Conservation (phyloP, 164 flowering plant species). For the Aristolochia contorta region DNA sequence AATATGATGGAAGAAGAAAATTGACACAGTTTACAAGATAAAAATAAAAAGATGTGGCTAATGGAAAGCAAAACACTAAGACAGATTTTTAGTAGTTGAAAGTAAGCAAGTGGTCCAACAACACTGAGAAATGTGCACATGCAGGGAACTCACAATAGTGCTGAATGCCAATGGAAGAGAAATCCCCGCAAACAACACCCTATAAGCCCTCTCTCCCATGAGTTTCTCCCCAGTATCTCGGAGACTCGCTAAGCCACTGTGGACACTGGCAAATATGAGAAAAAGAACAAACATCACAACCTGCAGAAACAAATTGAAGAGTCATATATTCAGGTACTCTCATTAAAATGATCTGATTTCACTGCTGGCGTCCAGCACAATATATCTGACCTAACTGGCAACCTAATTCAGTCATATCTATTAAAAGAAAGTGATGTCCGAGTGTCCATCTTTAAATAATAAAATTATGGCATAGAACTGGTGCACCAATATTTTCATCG, state of each 20-base stretch:
- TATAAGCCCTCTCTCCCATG: conserved; percentile 84
- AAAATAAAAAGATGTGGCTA: too few species aligned
- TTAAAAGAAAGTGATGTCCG: not conserved
- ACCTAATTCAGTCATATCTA: not conserved
- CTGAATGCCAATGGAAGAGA: conserved; percentile 91
- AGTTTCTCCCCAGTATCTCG: conserved; percentile 77
- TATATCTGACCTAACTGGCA: not conserved
- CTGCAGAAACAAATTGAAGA: conserved; percentile 35
- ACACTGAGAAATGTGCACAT: not conserved
- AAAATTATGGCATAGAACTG: too few species aligned
- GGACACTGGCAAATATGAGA: conserved; percentile 72
- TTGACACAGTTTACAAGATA: too few species aligned
- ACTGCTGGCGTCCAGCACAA: not conserved
- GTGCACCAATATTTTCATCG: too few species aligned
- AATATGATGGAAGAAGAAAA: too few species aligned
- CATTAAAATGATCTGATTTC: not conserved
- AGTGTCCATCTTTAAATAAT: not conserved
- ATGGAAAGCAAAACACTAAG: not conserved
- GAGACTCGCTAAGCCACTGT: conserved; percentile 93
- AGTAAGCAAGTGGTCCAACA: not conserved
- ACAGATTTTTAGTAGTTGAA: not conserved
- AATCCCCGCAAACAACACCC: conserved; percentile 80
- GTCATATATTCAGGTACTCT: not conserved
- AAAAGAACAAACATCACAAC: conserved; percentile 68
- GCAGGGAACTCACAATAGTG: conserved; percentile 57